Evolutionary conservation across 306 rosid species (phyloP).

Genomic region (Canavalia gladiata): DNA sequence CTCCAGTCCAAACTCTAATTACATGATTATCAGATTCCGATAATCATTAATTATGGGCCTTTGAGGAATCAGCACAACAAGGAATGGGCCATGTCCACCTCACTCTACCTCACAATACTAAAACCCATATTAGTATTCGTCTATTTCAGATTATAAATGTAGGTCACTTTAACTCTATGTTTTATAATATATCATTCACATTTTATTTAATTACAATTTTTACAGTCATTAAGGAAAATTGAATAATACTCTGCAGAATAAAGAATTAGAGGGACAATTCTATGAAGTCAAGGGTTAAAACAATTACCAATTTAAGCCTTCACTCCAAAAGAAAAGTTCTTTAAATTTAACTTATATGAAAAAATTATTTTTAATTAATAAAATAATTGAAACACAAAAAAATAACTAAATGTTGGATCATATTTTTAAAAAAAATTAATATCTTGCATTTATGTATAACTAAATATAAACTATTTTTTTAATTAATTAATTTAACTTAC

Average conservation of each 20-base stretch:
- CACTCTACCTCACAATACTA: not conserved
- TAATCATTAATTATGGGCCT: conserved; percentile 24
- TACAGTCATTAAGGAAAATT: too few relatives aligned
- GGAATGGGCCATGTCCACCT: not conserved
- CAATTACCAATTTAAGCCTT: not conserved
- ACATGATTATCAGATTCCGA: not conserved
- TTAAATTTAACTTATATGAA: not conserved
- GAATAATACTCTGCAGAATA: too few relatives aligned
- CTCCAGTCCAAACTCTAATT: conserved; percentile 27
- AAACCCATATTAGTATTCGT: not conserved
- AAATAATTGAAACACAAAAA: not conserved
- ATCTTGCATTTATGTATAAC: too few relatives aligned
- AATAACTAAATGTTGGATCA: too few relatives aligned
- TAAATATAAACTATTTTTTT: too few relatives aligned
- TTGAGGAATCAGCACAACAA: not conserved
- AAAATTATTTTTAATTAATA: too few relatives aligned
- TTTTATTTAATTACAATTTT: too few relatives aligned
- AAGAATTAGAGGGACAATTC: not conserved
- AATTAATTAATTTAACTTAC: not conserved
- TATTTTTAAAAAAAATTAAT: too few relatives aligned
- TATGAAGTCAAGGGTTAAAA: not conserved
- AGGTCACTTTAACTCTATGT: too few relatives aligned
- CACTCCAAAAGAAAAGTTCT: not conserved
- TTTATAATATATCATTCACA: not conserved
- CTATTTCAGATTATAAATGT: too few relatives aligned